A percentile compares a stretch with the other conserved stretches of the same genome.
Conservation (phyloP, 805 yeast species). For the Saccharomycopsis sp. region DNA sequence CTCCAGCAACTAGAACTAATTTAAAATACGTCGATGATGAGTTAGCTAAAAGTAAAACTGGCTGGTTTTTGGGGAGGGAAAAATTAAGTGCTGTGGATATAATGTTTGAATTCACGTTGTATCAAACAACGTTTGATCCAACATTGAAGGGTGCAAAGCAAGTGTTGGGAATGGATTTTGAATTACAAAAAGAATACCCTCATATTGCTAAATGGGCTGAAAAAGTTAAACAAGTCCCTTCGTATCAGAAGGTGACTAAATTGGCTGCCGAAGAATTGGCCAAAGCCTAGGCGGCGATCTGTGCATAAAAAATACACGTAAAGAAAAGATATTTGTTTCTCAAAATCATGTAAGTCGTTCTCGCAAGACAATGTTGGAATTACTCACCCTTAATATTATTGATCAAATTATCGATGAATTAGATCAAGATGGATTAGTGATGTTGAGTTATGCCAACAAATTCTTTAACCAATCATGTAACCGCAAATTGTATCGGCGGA, state of each 20-base stretch:
- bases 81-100: conserved; percentile 51
- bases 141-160: neutral
- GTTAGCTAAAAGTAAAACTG: conserved; percentile 29
- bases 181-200: conserved; percentile 24
- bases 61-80: conserved; percentile 43
- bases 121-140: conserved; percentile 3
- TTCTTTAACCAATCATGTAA: no score
- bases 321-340: no score
- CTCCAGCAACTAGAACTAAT: conserved; percentile 37
- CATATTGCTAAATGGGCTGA: conserved; percentile 24
- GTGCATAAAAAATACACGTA: no score
- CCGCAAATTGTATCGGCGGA: neutral
- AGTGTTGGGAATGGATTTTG: conserved; percentile 23
- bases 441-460: neutral
- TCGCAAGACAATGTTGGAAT: no score
- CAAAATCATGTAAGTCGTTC: no score
- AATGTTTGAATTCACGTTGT: conserved; percentile 41
- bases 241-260: neutral
- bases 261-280: neutral
- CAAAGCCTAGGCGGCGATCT: neutral
- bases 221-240: conserved; percentile 17
- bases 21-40: conserved; percentile 36
- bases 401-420: no score
- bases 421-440: neutral
- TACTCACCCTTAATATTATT: no score